Conservation (phyloP, 352 stramenopile species). For the Blastocystis sp. region DNA sequence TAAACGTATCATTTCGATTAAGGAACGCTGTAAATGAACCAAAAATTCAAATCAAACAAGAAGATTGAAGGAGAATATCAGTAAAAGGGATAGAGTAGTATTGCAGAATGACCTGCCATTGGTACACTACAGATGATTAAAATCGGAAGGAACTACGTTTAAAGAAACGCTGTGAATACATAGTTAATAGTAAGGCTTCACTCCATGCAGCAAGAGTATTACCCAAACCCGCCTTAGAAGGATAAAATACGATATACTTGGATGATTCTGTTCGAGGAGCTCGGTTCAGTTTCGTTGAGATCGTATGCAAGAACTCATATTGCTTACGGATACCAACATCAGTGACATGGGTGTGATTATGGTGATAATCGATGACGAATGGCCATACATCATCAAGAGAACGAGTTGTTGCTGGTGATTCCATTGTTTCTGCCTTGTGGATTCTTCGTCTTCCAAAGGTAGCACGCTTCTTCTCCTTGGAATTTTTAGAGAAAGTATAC, state of each 20-base stretch:
- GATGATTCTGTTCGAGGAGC: background rate
- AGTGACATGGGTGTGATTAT: background rate
- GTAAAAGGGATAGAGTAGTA: background rate
- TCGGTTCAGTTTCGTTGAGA: background rate
- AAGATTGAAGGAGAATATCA: background rate
- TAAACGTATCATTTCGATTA: background rate
- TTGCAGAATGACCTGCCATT: conserved; percentile 36
- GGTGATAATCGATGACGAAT: background rate
- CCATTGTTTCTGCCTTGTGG: background rate
- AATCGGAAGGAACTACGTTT: background rate
- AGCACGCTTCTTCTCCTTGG: background rate
- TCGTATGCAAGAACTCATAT: background rate
- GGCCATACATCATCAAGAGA: conserved; percentile 4
- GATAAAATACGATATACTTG: conserved; percentile 31
- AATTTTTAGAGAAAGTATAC: background rate
- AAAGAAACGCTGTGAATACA: conserved; percentile 27
- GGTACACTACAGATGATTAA: background rate
- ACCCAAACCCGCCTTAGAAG: background rate
- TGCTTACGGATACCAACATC: background rate
- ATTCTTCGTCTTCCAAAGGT: background rate
- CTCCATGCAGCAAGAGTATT: conserved; percentile 10
- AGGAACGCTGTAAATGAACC: background rate
- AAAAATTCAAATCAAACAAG: background rate
- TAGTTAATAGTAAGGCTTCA: background rate
- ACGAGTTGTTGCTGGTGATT: too few relatives aligned